Conservation (phyloP, 495 filamentous ascomycete species). For the Xylaria grammica region DNA sequence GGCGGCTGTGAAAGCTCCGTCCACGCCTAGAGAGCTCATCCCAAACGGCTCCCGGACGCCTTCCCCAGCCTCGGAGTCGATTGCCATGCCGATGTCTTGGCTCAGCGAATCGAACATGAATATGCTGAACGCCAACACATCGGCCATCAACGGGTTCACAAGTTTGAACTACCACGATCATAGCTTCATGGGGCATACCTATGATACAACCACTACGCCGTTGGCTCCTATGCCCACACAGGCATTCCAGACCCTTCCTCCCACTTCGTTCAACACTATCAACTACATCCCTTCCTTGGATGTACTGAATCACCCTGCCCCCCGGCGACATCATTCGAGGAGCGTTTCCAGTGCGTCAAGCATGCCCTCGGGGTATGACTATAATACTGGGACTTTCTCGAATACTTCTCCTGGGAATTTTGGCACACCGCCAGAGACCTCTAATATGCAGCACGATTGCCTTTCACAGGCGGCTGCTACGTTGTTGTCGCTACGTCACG, state of each 20-base stretch:
- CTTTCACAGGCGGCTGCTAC: constrained; percentile 24
- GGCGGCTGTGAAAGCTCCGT: constrained; percentile 5
- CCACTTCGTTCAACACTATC: constrained; percentile 22
- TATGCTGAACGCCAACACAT: constrained; percentile 11
- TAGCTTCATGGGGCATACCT: constrained; percentile 13
- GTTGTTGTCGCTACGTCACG: constrained; percentile 18
- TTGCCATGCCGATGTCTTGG: constrained; percentile 19
- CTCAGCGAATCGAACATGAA: constrained; percentile 21
- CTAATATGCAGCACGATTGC: constrained; percentile 21
- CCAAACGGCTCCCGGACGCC: constrained; percentile 21
- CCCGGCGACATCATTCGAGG: constrained; percentile 21
- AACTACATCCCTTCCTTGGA: constrained; percentile 21
- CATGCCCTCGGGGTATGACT: constrained; percentile 19
- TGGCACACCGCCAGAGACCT: constrained; percentile 22
- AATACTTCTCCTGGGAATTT: constrained; percentile 18
- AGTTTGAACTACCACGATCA: constrained; percentile 13
- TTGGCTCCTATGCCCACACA: constrained; percentile 13
- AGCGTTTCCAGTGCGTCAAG: constrained; percentile 25
- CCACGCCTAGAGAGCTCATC: constrained; percentile 23
- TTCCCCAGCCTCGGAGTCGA: constrained; percentile 22
- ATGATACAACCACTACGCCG: constrained; percentile 2
- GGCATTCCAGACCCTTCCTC: constrained; percentile 10
- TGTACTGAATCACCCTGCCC: constrained; percentile 3
- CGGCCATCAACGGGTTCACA: constrained; percentile 14
- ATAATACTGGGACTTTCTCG: constrained; percentile 3